phyloP scores from a whole-genome alignment of 2,329 filamentous ascomycete species.

The Aquanectria penicillioides region DNA sequence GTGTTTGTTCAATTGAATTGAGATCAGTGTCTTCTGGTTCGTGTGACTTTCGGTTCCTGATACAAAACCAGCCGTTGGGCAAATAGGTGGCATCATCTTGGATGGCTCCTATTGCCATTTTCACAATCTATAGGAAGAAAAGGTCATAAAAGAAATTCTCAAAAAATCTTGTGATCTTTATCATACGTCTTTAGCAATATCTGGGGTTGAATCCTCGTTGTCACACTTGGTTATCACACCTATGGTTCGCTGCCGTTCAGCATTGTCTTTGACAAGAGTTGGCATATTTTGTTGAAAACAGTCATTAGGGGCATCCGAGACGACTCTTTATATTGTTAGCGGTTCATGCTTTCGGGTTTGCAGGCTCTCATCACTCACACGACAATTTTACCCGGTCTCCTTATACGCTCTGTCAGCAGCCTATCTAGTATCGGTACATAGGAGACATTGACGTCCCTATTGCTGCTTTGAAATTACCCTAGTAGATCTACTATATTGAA shows the following conservation, averaged over 20 bases:
- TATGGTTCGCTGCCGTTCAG: slow-evolving; percentile 44
- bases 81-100: not conserved
- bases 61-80: slow-evolving; percentile 50
- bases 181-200: slow-evolving; percentile 18
- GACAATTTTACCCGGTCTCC: slow-evolving; percentile 48
- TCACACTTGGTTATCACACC: slow-evolving; percentile 53
- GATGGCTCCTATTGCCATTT: slow-evolving; percentile 15
- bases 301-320: slow-evolving; percentile 45
- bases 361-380: slow-evolving; percentile 42
- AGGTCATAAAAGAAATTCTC: slow-evolving; percentile 9
- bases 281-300: slow-evolving; percentile 45
- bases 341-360: not conserved
- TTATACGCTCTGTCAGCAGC: slow-evolving; percentile 50
- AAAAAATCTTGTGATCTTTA: accelerated
- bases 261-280: slow-evolving; percentile 38
- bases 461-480: no score
- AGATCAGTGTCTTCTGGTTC: no score
- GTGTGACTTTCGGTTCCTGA: slow-evolving; percentile 50
- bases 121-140: slow-evolving; percentile 23
- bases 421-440: no score
- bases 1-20: slow-evolving; percentile 37
- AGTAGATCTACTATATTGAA: no score
- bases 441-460: no score
- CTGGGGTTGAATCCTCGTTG: slow-evolving; percentile 25
- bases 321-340: slow-evolving; percentile 42